phyloP scores from a whole-genome alignment of 2,329 filamentous ascomycete species.

The Penicillium sp. region DNA sequence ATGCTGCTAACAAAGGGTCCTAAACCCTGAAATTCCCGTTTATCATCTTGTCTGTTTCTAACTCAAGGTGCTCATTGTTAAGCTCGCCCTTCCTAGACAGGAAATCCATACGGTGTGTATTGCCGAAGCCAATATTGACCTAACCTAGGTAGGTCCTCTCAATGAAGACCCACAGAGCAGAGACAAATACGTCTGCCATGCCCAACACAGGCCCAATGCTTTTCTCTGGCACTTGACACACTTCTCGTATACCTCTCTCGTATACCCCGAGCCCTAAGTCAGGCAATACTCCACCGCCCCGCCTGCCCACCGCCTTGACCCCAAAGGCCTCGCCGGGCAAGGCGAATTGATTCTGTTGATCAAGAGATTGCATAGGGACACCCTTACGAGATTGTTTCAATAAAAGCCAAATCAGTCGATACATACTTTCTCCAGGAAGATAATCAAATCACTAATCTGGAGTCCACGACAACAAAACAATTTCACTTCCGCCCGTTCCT shows the following conservation, averaged over 20 bases:
- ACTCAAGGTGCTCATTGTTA: background rate
- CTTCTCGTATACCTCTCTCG: background rate
- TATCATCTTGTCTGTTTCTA: background rate
- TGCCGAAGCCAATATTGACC: background rate
- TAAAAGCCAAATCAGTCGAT: background rate
- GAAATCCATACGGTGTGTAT: background rate
- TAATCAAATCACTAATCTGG: background rate
- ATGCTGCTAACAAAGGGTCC: background rate
- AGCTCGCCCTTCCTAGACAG: background rate
- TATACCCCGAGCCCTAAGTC: conserved; percentile 1
- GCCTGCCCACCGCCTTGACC: conserved; percentile 1
- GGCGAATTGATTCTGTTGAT: background rate
- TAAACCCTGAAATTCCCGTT: no score
- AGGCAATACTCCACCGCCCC: conserved; percentile 4
- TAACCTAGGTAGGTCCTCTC: background rate
- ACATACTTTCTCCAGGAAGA: background rate
- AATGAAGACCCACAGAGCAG: background rate
- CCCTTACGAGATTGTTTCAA: background rate
- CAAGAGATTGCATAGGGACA: conserved; percentile 4
- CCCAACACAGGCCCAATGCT: background rate
- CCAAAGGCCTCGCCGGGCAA: conserved; percentile 1
- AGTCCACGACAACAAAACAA: background rate
- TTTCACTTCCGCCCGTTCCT: conserved; percentile 2
- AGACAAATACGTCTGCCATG: no score
- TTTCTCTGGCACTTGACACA: background rate